Percentiles rank a stretch among this genome's conserved stretches.
phyloP scores from a whole-genome alignment of 2,329 filamentous ascomycete genomes.

The Zarea fungicola region DNA sequence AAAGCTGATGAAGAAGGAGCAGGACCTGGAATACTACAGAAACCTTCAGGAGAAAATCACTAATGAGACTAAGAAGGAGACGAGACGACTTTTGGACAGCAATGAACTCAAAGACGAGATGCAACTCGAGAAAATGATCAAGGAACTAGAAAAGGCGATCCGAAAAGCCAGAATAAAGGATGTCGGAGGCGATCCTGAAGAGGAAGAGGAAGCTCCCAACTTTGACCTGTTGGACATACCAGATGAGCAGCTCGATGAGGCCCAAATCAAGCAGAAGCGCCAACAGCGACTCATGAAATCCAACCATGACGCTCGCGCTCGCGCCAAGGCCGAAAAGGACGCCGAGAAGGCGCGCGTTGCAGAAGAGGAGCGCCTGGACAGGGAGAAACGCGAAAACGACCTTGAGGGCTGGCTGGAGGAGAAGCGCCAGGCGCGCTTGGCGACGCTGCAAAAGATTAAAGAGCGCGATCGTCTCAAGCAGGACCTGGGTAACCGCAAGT shows the following conservation, averaged over 20 bases:
- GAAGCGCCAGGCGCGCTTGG: slow-evolving; percentile 66
- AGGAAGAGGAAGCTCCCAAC: slow-evolving; percentile 74
- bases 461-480: slow-evolving; percentile 90
- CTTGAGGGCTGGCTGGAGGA: slow-evolving; percentile 84
- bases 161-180: slow-evolving; percentile 90
- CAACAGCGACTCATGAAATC: slow-evolving; percentile 91
- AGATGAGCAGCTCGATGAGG: slow-evolving; percentile 90
- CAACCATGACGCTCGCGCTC: slow-evolving; percentile 84
- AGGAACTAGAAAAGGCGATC: slow-evolving; percentile 85
- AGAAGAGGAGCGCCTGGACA: slow-evolving; percentile 78
- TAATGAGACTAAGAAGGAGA: slow-evolving; percentile 85
- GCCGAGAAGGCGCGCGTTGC: slow-evolving; percentile 78
- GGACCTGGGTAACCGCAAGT: slow-evolving; percentile 94
- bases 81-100: slow-evolving; percentile 75
- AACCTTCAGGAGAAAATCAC: slow-evolving; percentile 68
- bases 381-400: slow-evolving; percentile 76
- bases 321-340: slow-evolving; percentile 96
- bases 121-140: slow-evolving; percentile 76
- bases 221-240: slow-evolving; percentile 86
- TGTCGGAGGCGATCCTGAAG: slow-evolving; percentile 73
- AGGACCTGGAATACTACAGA: slow-evolving; percentile 91
- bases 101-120: slow-evolving; percentile 90
- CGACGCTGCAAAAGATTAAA: slow-evolving; percentile 77
- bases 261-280: slow-evolving; percentile 83
- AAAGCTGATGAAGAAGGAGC: slow-evolving; percentile 90